Percentiles rank a stretch among this genome's conserved stretches.
Evolutionary conservation across 2,329 filamentous ascomycete species (phyloP).

Genomic region (Fragosphaeria purpurea): DNA sequence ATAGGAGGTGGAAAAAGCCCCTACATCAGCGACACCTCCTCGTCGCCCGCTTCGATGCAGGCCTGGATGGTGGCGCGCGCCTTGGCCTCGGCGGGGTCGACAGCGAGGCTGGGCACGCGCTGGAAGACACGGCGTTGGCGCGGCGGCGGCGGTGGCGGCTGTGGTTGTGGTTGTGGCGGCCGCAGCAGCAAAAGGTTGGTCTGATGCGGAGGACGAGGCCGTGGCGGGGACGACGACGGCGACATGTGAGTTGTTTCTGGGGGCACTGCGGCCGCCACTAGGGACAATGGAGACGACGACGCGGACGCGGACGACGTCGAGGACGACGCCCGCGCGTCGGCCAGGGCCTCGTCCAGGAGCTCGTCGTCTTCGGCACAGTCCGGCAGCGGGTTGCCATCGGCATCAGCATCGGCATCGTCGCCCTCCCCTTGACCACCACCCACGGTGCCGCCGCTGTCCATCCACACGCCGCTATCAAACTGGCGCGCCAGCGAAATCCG

Average conservation of each 20-base stretch:
- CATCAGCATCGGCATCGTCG: too few relatives aligned
- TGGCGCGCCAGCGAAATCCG: slow-evolving; percentile 48
- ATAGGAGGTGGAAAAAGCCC: background rate
- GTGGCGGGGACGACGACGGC: too few relatives aligned
- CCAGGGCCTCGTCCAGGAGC: slow-evolving; percentile 45
- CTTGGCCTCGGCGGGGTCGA: slow-evolving; percentile 31
- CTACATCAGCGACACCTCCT: slow-evolving; percentile 34
- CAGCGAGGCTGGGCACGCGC: slow-evolving; percentile 16
- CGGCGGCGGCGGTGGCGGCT: slow-evolving; percentile 28
- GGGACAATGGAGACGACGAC: slow-evolving; percentile 43
- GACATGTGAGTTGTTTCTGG: too few relatives aligned
- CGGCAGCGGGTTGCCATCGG: too few relatives aligned
- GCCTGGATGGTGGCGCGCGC: slow-evolving; percentile 37
- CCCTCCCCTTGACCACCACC: slow-evolving; percentile 29
- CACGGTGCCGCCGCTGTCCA: slow-evolving; percentile 49
- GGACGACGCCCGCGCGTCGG: slow-evolving; percentile 26
- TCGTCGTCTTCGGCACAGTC: slow-evolving; percentile 31
- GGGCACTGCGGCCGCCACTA: too few relatives aligned
- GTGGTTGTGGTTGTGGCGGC: slow-evolving; percentile 18
- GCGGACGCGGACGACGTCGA: slow-evolving; percentile 49
- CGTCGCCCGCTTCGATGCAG: slow-evolving; percentile 48
- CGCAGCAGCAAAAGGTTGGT: too few relatives aligned
- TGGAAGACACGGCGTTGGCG: slow-evolving; percentile 18
- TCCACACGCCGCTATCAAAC: slow-evolving; percentile 56
- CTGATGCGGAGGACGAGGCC: too few relatives aligned